phyloP scores from a whole-genome alignment of 108 stramenopile genomes.

The Skeletonema costatum region DNA sequence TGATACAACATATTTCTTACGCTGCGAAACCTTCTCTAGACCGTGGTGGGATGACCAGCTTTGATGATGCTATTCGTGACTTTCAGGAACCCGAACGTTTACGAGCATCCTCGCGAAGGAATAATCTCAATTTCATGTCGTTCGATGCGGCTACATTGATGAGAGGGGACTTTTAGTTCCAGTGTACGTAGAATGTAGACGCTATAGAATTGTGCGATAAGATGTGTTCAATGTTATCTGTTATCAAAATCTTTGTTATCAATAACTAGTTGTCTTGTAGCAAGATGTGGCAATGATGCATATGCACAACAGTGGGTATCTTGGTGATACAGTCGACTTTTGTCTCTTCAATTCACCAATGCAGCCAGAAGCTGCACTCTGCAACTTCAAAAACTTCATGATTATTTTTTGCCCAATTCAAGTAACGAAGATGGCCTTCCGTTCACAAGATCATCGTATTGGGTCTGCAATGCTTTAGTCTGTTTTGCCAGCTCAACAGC shows the following conservation, averaged over 20 bases:
- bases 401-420: conserved; percentile 9
- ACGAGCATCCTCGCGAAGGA: conserved; percentile 16
- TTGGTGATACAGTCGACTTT: no score
- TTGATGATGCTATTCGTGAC: conserved; percentile 23
- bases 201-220: neutral
- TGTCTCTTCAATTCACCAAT: no score
- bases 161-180: conserved; percentile 20
- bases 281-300: neutral
- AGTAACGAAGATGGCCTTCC: conserved; percentile 47
- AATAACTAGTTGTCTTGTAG: neutral
- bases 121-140: conserved; percentile 36
- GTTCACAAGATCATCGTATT: conserved; percentile 60
- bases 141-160: conserved; percentile 43
- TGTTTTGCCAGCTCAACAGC: conserved; percentile 41
- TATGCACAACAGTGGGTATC: neutral
- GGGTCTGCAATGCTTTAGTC: conserved; percentile 50
- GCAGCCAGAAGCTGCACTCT: no score
- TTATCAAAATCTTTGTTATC: neutral
- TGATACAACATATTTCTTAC: conserved; percentile 26
- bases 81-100: conserved; percentile 5
- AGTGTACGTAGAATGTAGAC: neutral
- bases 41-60: conserved; percentile 23
- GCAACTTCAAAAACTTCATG: neutral
- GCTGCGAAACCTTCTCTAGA: conserved; percentile 9
- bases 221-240: neutral